Evolutionary conservation across 2,329 filamentous ascomycete genomes (phyloP), one percentile per base, ranked within the genome.

Genomic region (Xylariales sp.): DNA sequence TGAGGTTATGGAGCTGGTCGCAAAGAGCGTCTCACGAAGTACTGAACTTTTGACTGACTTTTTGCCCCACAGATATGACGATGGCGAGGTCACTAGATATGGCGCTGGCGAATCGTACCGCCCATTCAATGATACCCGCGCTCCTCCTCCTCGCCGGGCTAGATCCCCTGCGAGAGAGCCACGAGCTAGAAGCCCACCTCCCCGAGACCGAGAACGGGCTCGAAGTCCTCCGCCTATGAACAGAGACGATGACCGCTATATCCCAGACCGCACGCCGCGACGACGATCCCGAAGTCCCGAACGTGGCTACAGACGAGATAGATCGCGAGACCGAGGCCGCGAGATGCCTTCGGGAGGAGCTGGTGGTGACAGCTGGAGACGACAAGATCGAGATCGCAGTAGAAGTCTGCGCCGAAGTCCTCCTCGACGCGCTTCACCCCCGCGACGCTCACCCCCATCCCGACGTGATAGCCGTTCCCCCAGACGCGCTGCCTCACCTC

Each of bases 91-190:
- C 40, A 73, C 78, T 48, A 68, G 76, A 53, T 80, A 80, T 56
- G 76, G 76, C 38, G 77, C 77, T 10, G 76, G 76, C 44, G 76
- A 80, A 59, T 79, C 75, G 27, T 80, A 78, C 66, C 66, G 76
- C 45, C 76, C 76, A 9, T 79, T 74, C 44, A 77, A 76, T 38
- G 61, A 70, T 40, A 64, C 70, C 48, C 65, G 70, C 42, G 74
- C 71, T 20, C 24, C 8, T n/a, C 24, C 8, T 8, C 70, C 71
- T 7, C 64, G 67, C n/a, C 51, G 58, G 3, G 49, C 52, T 28
- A 53, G 57, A 47, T 56, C 52, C 41, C 56, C 58, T 14, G 55
- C 51, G 3, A 48, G 56, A 46, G 59, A 61, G 16, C n/a, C n/a
- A n/a, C 58, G 67, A 35, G 54, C 62, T 33, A 59, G 67, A 40